A percentile compares a stretch with the other conserved stretches of the same genome.
Evolutionary conservation across 2,329 filamentous ascomycete species (phyloP).

Genomic region (Talaromyces sp.): DNA sequence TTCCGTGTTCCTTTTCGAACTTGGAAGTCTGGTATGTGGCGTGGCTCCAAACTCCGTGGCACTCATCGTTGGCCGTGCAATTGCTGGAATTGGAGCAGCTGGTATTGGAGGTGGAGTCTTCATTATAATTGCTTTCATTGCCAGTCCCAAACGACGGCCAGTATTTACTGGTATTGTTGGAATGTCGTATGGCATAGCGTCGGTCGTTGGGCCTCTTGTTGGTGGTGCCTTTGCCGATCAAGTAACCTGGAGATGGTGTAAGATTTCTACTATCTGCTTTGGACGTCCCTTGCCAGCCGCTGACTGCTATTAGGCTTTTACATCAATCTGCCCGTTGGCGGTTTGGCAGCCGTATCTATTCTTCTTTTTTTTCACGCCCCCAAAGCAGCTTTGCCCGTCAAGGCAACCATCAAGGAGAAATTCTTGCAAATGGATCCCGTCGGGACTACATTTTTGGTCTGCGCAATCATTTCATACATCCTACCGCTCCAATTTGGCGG

Average conservation of each 20-base stretch:
- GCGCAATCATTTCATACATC: slow-evolving; percentile 25
- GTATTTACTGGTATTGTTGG: background rate
- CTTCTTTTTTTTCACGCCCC: slow-evolving; percentile 29
- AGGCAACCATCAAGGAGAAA: slow-evolving; percentile 23
- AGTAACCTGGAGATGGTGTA: slow-evolving; percentile 47
- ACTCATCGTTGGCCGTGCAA: slow-evolving; percentile 40
- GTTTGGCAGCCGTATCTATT: slow-evolving; percentile 19
- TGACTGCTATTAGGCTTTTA: slow-evolving; percentile 24
- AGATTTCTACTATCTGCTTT: slow-evolving; percentile 31
- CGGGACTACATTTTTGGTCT: slow-evolving; percentile 25
- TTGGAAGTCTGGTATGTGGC: slow-evolving; percentile 40
- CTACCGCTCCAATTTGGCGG: slow-evolving; percentile 31
- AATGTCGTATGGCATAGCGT: slow-evolving; percentile 39
- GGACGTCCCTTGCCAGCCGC: slow-evolving; percentile 2
- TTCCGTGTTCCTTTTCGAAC: slow-evolving; percentile 43
- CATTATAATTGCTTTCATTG: slow-evolving; percentile 26
- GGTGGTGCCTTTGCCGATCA: slow-evolving; percentile 48
- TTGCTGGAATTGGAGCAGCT: slow-evolving; percentile 35
- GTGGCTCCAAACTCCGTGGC: slow-evolving; percentile 34
- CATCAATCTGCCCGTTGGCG: slow-evolving; percentile 24
- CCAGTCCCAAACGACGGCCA: background rate
- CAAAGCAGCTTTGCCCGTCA: background rate
- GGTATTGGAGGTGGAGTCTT: slow-evolving; percentile 32
- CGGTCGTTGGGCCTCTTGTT: slow-evolving; percentile 50
- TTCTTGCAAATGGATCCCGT: slow-evolving; percentile 28